A percentile compares a stretch with the other conserved stretches of the same genome.
phyloP scores from a whole-genome alignment of 805 yeast species.

The Ogataea zsoltii region DNA sequence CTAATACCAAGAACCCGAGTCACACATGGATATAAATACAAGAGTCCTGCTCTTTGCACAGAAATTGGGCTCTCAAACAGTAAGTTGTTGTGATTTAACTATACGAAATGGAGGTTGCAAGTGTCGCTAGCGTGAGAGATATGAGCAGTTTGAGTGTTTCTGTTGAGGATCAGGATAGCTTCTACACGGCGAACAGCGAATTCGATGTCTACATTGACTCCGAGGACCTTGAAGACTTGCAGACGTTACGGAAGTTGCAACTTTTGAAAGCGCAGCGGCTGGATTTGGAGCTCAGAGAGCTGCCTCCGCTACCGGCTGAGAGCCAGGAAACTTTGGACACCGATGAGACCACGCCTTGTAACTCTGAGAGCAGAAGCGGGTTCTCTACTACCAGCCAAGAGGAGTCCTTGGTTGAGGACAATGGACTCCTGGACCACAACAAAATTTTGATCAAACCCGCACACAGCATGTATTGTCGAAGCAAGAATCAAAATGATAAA shows the following conservation, averaged over 20 bases:
- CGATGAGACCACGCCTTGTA: neutral
- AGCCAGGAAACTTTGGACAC: neutral
- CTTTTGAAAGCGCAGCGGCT: neutral
- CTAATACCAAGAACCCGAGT: too few relatives aligned
- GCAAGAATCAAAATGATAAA: constrained; percentile 2
- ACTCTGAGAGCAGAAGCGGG: neutral
- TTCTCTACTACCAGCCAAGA: constrained; percentile 6
- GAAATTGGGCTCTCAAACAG: neutral
- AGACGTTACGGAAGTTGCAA: constrained; percentile 6
- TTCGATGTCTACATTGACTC: neutral
- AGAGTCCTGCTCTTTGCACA: neutral
- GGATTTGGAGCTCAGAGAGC: constrained; percentile 3
- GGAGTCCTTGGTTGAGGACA: constrained; percentile 13
- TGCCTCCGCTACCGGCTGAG: neutral
- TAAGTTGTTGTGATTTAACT: neutral
- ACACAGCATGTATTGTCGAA: constrained; percentile 2
- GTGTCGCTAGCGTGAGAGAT: neutral
- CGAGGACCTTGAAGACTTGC: constrained; percentile 2
- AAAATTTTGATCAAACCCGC: constrained; percentile 7
- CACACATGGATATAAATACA: constrained; percentile 4
- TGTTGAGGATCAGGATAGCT: constrained; percentile 11
- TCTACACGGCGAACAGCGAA: constrained; percentile 10
- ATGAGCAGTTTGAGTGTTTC: neutral
- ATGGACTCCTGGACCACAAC: constrained; percentile 10
- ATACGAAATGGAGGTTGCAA: neutral